Evolutionary conservation across 2,329 filamentous ascomycete species (phyloP).

Genomic region (Pseudonectria foliicola): DNA sequence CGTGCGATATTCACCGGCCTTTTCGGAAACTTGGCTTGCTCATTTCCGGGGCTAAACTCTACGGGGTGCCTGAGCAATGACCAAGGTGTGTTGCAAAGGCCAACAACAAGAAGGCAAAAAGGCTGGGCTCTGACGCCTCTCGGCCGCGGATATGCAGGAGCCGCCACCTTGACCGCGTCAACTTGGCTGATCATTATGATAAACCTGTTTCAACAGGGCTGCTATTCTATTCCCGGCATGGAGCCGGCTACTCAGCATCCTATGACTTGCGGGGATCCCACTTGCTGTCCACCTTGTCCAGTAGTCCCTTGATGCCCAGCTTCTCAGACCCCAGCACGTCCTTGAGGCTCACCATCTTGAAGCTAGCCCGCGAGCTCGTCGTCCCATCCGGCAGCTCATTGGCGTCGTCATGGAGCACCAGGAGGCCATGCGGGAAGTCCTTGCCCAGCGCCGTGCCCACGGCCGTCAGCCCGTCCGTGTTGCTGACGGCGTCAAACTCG

Average conservation of each 20-base stretch:
- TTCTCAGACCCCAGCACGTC: constrained; percentile 28
- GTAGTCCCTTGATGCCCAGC: constrained; percentile 19
- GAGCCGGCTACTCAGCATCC: not conserved
- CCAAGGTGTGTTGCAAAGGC: too few relatives aligned
- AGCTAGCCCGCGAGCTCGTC: constrained; percentile 40
- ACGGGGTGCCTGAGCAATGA: too few relatives aligned
- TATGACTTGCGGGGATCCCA: constrained; percentile 32
- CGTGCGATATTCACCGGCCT: not conserved
- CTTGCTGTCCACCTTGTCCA: constrained; percentile 28
- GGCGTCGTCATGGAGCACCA: constrained; percentile 47
- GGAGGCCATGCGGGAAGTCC: constrained; percentile 35
- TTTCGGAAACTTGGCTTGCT: not conserved
- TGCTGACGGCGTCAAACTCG: constrained; percentile 42
- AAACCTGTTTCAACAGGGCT: too few relatives aligned
- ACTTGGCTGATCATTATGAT: too few relatives aligned
- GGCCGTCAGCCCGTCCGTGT: constrained; percentile 45
- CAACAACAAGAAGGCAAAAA: too few relatives aligned
- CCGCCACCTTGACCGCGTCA: too few relatives aligned
- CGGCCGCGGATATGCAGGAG: too few relatives aligned
- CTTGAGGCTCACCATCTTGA: constrained; percentile 40
- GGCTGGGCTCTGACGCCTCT: too few relatives aligned
- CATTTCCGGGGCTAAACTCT: too few relatives aligned
- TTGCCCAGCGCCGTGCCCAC: constrained; percentile 36
- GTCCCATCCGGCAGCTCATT: constrained; percentile 41
- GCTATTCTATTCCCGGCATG: too few relatives aligned